phyloP scores from a whole-genome alignment of 2,329 filamentous ascomycete genomes.

The Emericellopsis cladophorae region DNA sequence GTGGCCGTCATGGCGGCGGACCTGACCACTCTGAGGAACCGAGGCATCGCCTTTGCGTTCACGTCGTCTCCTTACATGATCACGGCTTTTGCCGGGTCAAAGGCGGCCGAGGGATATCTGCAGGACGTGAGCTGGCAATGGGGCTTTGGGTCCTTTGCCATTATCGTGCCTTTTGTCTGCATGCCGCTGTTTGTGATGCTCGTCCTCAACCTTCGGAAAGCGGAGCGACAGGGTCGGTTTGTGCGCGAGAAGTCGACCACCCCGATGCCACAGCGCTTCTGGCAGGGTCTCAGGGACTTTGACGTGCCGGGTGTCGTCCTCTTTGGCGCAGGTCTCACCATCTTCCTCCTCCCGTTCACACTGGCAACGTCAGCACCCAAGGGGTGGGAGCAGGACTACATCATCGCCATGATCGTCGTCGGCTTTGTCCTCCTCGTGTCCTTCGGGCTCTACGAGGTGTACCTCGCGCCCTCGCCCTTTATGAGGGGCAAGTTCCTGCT shows the following conservation, averaged over 20 bases:
- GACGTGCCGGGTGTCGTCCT: constrained; percentile 34
- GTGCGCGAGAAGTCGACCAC: constrained; percentile 3
- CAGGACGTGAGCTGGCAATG: constrained; percentile 12
- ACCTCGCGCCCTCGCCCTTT: constrained; percentile 38
- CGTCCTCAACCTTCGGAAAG: constrained; percentile 5
- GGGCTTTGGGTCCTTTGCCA: constrained; percentile 41
- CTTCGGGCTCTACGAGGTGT: constrained; percentile 41
- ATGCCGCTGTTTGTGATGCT: constrained; percentile 4
- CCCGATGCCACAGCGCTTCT: constrained; percentile 5
- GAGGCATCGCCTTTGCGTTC: constrained; percentile 15
- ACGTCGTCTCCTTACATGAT: constrained; percentile 19
- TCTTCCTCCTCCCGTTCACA: constrained; percentile 51
- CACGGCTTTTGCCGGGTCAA: constrained; percentile 18
- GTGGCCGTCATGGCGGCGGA: constrained; percentile 52
- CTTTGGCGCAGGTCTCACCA: constrained; percentile 36
- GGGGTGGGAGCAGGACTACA: constrained; percentile 33
- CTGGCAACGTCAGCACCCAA: constrained; percentile 28
- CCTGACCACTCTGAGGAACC: constrained; percentile 22
- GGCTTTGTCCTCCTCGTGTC: constrained; percentile 40
- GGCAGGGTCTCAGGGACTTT: constrained; percentile 5
- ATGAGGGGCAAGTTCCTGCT: constrained; percentile 34
- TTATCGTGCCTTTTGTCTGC: constrained; percentile 34
- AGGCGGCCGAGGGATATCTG: constrained; percentile 9
- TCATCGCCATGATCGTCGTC: constrained; percentile 43
- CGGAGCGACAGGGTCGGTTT: constrained; percentile 5